Evolutionary conservation across 2,329 filamentous ascomycete species (phyloP).

Genomic region (Fusarium gaditjirri): DNA sequence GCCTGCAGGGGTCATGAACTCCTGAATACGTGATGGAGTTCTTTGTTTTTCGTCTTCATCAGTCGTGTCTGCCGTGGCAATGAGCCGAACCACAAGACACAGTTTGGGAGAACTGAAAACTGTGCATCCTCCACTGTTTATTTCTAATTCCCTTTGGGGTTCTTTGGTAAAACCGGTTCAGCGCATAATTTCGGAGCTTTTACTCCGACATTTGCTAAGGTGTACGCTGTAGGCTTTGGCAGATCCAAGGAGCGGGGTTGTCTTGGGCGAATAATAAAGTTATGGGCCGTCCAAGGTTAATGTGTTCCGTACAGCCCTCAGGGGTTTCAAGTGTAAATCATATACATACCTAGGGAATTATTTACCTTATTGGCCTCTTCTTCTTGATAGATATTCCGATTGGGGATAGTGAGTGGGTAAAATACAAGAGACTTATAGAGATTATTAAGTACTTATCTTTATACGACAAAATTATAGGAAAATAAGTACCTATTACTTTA

Average conservation of each 20-base stretch:
- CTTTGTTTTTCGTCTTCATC: not conserved
- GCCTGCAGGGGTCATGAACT: not conserved
- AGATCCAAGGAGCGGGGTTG: not conserved
- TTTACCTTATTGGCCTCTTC: too few species aligned
- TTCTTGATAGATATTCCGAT: too few species aligned
- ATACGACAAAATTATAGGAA: too few species aligned
- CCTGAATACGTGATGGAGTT: not conserved
- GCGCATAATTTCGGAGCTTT: slow-evolving; percentile 13
- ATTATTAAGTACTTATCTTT: too few species aligned
- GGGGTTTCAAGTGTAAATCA: too few species aligned
- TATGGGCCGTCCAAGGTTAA: slow-evolving; percentile 1
- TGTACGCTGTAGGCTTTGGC: not conserved
- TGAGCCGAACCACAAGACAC: not conserved
- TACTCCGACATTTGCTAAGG: not conserved
- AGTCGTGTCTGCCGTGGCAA: not conserved
- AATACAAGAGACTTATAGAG: too few species aligned
- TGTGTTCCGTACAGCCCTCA: not conserved
- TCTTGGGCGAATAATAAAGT: not conserved
- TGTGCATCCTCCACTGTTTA: not conserved
- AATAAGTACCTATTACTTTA: too few species aligned
- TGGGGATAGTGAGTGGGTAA: too few species aligned
- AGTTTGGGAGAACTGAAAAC: not conserved
- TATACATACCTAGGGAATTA: too few species aligned
- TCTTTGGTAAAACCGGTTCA: not conserved
- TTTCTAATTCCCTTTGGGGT: not conserved